These are phyloP conservation scores for Scedosporium dehoogii DNA, from an alignment of 2,329 filamentous ascomycete genomes.

Conservation along the genomic window DNA sequence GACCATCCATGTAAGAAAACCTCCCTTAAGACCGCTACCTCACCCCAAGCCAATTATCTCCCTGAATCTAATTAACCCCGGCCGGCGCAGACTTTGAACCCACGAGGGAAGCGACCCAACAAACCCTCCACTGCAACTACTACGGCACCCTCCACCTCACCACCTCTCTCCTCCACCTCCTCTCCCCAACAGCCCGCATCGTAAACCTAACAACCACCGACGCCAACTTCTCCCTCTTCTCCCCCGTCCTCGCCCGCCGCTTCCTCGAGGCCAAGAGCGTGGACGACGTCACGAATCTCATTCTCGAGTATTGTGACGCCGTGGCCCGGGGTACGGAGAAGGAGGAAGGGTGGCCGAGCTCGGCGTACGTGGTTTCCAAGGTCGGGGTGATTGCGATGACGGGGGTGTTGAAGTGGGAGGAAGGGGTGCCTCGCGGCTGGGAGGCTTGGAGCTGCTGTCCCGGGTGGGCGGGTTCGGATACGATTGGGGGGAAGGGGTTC, in stretches of 20 bases:
- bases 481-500: slow-evolving; percentile 28
- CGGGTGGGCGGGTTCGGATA: slow-evolving; percentile 34
- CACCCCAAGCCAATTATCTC: not conserved
- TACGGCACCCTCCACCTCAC: slow-evolving; percentile 37
- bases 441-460: slow-evolving; percentile 31
- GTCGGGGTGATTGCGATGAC: slow-evolving; percentile 31
- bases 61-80: not conserved
- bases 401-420: slow-evolving; percentile 22
- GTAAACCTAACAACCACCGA: slow-evolving; percentile 38
- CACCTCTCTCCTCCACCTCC: slow-evolving; percentile 31
- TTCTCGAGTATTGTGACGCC: slow-evolving; percentile 36
- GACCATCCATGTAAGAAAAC: slow-evolving; percentile 28
- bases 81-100: not conserved
- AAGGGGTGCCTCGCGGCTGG: slow-evolving; percentile 9
- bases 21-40: no score
- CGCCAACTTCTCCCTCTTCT: slow-evolving; percentile 36
- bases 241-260: slow-evolving; percentile 25
- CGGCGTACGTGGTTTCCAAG: slow-evolving; percentile 38
- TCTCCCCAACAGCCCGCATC: slow-evolving; percentile 32
- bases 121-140: slow-evolving; percentile 41
- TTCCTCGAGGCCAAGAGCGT: slow-evolving; percentile 30
- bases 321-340: slow-evolving; percentile 34
- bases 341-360: slow-evolving; percentile 36
- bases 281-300: slow-evolving; percentile 32
- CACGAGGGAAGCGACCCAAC: slow-evolving; percentile 35